Evolutionary conservation across 805 yeast genomes (phyloP), one percentile per base, ranked within the genome.

Genomic region (Pichia rugopelliculosa): DNA sequence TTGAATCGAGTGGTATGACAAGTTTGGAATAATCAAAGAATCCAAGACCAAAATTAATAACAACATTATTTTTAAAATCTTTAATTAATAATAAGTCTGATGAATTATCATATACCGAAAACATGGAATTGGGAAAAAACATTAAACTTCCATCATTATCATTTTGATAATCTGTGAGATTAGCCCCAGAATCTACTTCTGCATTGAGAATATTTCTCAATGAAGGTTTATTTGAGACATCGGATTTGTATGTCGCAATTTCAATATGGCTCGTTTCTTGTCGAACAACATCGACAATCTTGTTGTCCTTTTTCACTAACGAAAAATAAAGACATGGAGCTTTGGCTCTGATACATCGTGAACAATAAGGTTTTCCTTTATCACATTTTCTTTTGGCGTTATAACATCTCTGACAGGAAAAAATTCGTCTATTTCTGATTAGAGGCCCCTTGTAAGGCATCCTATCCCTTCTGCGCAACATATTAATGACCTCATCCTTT

Each of bases 361-460:
- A 33, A 38, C 60, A 57, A 3, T 36, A 24, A 2, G 54, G 53
- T 26, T 38, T 48, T 12, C 36, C 50, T 26, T 48, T 57, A 20
- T 44, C 53, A 41, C 60, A 57, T 46, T 55, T 57, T n/a, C 59
- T 39, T 25, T 57, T 57, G 1, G 48, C 37, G 3, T 36, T 44
- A 34, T 46, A 57, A 26, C 60, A 57, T 18, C 54, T 25, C 27
- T 55, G 52, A 41, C 59, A 57, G 1, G 60, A 53, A 17, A 42
- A 41, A 11, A 57, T 56, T 21, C 21, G 39, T 21, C 60, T 44
- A 26, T 53, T 50, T 33, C 60, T 45, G 15, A 49, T 49, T 6
- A 53, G 45, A 11, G 36, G 33, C 6, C n/a, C 43, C 15, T 42
- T 41, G 4, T 22, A 17, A 11, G 40, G 38, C 12, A 20, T 6